phyloP scores from a whole-genome alignment of 169 alveolate species.

The Amoebophrya sp. region DNA sequence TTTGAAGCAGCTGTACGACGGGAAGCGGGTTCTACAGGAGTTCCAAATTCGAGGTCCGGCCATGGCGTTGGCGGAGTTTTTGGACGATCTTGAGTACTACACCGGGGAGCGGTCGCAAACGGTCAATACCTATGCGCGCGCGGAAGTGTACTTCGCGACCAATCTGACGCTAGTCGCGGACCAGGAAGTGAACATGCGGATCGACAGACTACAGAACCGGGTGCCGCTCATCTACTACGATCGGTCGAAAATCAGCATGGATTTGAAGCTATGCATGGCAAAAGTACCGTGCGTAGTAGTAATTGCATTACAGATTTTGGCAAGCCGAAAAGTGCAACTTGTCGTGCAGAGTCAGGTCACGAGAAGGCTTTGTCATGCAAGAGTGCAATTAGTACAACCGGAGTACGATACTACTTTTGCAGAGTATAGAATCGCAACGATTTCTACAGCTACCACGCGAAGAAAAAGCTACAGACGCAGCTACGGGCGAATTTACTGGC shows the following conservation, averaged over 20 bases:
- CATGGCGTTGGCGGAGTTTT: not conserved
- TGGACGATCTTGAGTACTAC: slow-evolving; percentile 16
- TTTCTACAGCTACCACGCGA: not conserved
- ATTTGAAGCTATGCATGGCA: too few relatives aligned
- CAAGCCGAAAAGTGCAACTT: too few relatives aligned
- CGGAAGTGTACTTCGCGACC: not conserved
- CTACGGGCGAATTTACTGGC: not conserved
- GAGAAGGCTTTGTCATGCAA: too few relatives aligned
- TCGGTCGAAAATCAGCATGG: not conserved
- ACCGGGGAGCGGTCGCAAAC: not conserved
- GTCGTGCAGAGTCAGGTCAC: too few relatives aligned
- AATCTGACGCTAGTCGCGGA: not conserved
- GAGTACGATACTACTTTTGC: too few relatives aligned
- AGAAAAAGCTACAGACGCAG: not conserved
- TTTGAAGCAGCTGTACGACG: not conserved
- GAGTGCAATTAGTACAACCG: too few relatives aligned
- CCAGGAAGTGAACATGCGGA: not conserved
- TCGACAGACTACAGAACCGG: not conserved
- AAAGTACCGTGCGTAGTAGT: too few relatives aligned
- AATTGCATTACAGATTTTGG: too few relatives aligned
- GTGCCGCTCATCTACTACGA: slow-evolving; percentile 15
- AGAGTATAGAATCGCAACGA: too few relatives aligned
- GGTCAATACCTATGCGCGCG: not conserved
- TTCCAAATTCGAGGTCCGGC: not conserved
- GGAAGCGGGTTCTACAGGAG: not conserved